phyloP scores from a whole-genome alignment of 1,284 basidiomycete genomes.

The Malassezia vespertilionis region DNA sequence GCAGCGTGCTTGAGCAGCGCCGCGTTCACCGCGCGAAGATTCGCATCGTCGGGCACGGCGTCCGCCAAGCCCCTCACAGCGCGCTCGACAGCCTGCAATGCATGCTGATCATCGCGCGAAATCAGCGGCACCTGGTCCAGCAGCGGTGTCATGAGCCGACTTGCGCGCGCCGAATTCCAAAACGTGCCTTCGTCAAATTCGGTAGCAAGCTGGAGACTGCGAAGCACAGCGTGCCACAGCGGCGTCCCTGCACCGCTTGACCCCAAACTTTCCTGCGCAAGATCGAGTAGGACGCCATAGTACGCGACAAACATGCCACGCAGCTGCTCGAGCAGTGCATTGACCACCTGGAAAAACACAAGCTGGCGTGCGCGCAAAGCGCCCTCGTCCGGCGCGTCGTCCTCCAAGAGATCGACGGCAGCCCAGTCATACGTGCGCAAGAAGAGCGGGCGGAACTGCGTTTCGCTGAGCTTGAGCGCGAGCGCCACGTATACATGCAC shows the following conservation, averaged over 20 bases:
- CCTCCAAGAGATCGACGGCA: conserved; percentile 55
- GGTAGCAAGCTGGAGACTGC: conserved; percentile 61
- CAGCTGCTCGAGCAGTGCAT: conserved; percentile 29
- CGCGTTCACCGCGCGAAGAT: conserved; percentile 70
- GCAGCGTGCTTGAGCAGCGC: conserved; percentile 63
- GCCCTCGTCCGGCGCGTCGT: conserved; percentile 25
- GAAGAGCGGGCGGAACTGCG: conserved; percentile 82
- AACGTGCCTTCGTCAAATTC: conserved; percentile 72
- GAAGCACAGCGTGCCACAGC: conserved; percentile 61
- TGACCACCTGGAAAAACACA: conserved; percentile 36
- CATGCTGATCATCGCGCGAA: neutral
- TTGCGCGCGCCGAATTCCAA: conserved; percentile 73
- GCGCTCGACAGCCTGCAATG: conserved; percentile 6
- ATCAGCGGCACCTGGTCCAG: conserved; percentile 55
- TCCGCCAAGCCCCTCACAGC: conserved; percentile 54
- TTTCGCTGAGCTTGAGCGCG: conserved; percentile 85
- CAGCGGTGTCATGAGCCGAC: conserved; percentile 56
- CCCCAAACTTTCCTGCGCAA: conserved; percentile 12
- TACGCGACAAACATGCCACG: conserved; percentile 33
- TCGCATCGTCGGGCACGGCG: conserved; percentile 55
- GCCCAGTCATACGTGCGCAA: conserved; percentile 91
- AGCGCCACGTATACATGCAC: conserved; percentile 68
- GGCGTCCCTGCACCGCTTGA: conserved; percentile 1
- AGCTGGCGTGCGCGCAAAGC: conserved; percentile 33
- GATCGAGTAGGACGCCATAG: conserved; percentile 54